Conservation (phyloP, 1,284 basidiomycete genomes). For the Fomes fomentarius region DNA sequence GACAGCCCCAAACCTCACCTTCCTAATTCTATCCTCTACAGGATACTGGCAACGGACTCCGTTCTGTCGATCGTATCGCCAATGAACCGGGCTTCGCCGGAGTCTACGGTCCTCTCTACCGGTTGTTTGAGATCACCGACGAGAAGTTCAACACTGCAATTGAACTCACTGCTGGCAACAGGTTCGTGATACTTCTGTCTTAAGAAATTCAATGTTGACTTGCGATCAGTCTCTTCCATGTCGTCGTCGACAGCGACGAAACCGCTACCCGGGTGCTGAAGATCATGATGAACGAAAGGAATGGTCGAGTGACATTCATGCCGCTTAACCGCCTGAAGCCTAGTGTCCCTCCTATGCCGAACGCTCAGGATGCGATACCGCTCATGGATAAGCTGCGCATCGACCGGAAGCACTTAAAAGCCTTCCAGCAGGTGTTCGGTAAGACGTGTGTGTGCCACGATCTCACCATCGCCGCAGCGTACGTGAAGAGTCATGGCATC, state of each 20-base stretch:
- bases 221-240: slow-evolving; percentile 83
- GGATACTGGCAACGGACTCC: slow-evolving; percentile 90
- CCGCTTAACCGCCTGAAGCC: slow-evolving; percentile 96
- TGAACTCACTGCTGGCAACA: slow-evolving; percentile 93
- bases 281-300: slow-evolving; percentile 90
- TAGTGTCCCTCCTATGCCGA: slow-evolving; percentile 67
- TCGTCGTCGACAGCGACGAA: slow-evolving; percentile 95
- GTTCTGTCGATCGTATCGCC: slow-evolving; percentile 83
- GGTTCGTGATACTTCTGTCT: slow-evolving; percentile 47
- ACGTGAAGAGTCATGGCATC: slow-evolving; percentile 92
- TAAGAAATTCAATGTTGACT: background rate
- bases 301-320: slow-evolving; percentile 97
- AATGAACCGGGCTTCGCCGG: slow-evolving; percentile 74
- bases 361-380: slow-evolving; percentile 88
- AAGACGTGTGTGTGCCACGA: slow-evolving; percentile 96
- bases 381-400: slow-evolving; percentile 86
- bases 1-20: background rate
- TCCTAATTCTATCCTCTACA: slow-evolving; percentile 33
- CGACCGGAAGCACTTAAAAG: slow-evolving; percentile 73
- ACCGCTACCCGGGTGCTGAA: slow-evolving; percentile 90
- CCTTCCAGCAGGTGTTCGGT: slow-evolving; percentile 98
- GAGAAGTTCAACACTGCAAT: slow-evolving; percentile 90
- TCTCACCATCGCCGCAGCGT: slow-evolving; percentile 90
- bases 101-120: slow-evolving; percentile 94
- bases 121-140: slow-evolving; percentile 91